Evolutionary conservation across 106 monocot species (phyloP), one percentile per base, ranked within the genome.

Genomic region (Agapanthus africanus): DNA sequence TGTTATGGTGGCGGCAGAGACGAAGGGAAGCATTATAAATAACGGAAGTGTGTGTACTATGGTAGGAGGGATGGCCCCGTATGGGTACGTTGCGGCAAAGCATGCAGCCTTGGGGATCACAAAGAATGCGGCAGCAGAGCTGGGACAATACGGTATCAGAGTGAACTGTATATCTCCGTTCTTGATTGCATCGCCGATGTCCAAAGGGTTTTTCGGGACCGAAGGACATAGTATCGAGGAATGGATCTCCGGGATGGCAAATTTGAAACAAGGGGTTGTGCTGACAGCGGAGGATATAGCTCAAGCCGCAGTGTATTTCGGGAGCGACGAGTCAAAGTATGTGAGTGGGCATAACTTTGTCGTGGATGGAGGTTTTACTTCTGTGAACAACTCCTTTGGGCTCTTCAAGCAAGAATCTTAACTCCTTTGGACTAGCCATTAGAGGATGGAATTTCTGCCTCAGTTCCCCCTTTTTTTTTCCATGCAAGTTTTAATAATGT

Each of bases 161-260:
- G 78, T 71, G n/a, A 79, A 83, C 57, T 71, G 74, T 25, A 68
- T 83, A 15, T 75, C 79, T n/a, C 87, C 87, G 2, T 81, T 70
- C 36, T 81, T 74, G 19, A 26, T 68, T 35, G 81, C 70, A 11
- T 76, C 81, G 22, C 66, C 65, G 3, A 6, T 80, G 71, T 4
- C 66, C 21, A 65, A 38, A 22, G 26, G 31, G 7, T 38, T 21
- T 28, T 0, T 1, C 3, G 65, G 60, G n/a, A 11, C 56, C 62
- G 59, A 6, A 51, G 50, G n/a, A 0, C 36, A 13, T 0, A n/a
- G 13, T 28, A 11, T 71, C 3, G 80, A 80, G 60, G 37, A 11
- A 35, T 79, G 15, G 18, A 9, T 25, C 38, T 5, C 51, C 34
- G 60, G 4, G 4, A 4, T 65, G 19, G 22, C 52, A 7, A 46